Conservation (phyloP, 805 yeast species). For the Candida ovalis region DNA sequence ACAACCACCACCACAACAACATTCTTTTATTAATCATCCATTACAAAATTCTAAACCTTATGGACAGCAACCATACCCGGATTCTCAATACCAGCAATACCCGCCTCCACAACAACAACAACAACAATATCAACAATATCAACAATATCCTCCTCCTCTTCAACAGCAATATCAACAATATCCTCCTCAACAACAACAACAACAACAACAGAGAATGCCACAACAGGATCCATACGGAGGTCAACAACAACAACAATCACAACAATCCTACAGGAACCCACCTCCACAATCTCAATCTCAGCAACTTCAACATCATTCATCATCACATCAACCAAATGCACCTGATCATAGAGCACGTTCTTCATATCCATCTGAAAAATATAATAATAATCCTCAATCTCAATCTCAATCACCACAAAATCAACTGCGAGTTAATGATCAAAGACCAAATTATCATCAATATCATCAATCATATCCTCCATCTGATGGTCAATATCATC, state of each 20-base stretch:
- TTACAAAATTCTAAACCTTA: not conserved
- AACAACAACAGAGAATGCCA: not conserved
- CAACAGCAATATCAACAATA: not conserved
- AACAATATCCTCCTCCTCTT: slow-evolving; percentile 3
- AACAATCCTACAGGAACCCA: not conserved
- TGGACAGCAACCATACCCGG: slow-evolving; percentile 3
- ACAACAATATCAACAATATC: slow-evolving; percentile 4
- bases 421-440: too few species aligned
- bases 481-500: not conserved
- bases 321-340: not conserved
- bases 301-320: not conserved
- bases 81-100: slow-evolving; percentile 3
- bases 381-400: not conserved
- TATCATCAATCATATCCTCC: not conserved
- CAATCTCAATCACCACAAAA: not conserved
- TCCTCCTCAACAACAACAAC: slow-evolving; percentile 3
- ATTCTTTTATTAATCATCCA: not conserved
- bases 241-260: not conserved
- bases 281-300: not conserved
- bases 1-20: slow-evolving; percentile 4
- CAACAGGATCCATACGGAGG: not conserved
- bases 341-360: not conserved
- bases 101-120: not conserved
- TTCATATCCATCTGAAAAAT: not conserved
- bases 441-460: not conserved